Evolutionary conservation across 2,329 filamentous ascomycete genomes (phyloP), one percentile per base, ranked within the genome.

Genomic region (Ophiocordyceps australis): DNA sequence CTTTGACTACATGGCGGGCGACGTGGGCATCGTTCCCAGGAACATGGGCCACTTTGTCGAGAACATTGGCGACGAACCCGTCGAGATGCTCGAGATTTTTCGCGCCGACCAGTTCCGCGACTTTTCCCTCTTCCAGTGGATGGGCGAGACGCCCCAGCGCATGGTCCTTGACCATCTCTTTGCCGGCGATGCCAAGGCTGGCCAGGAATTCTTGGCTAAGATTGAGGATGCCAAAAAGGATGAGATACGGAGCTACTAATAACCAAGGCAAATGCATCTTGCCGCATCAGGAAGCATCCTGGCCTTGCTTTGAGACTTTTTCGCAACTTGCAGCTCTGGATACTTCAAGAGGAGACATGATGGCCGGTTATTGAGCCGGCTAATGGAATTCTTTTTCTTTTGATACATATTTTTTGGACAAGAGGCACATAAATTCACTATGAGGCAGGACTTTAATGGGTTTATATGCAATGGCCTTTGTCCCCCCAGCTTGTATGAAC

Each of bases 41-140:
- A 80, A 79, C 42, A 80, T 78, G 61, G 78, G 74, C 4, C 77
- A 85, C 42, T 85, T 81, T 42, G 75, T 86, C 28, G 77, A 86
- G 58, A 83, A 83, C 38, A 67, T 80, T 21, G 72, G 76, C n/a
- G 67, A 78, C 25, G 75, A 82, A 44, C 66, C 75, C 12, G 49
- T 85, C 3, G 71, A 80, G 42, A 76, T 83, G 46, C 53, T 85
- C 9, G 78, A 85, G 49, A 70, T 85, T 11, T 77, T 85, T 51
- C 60, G 71, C 25, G 65, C 74, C 0, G 68, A 77, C 35, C 60
- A 72, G 43, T 83, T 82, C 42, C 57, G 71, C 33, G 74, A 81
- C 41, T 77, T 81, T 37, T 74, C 67, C 1, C 54, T 80, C 12
- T 78, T 78, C 49, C 71, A 80, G 50, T 81, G 75, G 75, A 57